Percentiles rank a stretch among this genome's conserved stretches.
These are phyloP conservation scores for Spinacia oleracea DNA, from an alignment of 179 eudicot species.

Conservation along the genomic window DNA sequence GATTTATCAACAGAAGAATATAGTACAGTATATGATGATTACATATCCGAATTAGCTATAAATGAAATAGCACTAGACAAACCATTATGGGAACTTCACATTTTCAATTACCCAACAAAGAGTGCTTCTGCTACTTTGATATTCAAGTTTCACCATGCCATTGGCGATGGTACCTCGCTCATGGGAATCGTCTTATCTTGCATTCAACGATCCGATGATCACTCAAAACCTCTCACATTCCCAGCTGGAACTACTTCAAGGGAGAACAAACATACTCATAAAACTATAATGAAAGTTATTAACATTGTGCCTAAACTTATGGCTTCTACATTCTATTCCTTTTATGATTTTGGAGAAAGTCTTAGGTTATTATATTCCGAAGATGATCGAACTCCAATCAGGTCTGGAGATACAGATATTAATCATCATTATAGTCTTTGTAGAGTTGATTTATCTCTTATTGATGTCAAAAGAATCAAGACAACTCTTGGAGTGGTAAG, in stretches of 20 bases:
- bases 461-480: slow-evolving; percentile 3
- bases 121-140: not conserved
- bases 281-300: too few relatives aligned
- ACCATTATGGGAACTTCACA: slow-evolving; percentile 3
- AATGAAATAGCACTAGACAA: not conserved
- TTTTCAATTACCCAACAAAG: not conserved
- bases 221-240: too few relatives aligned
- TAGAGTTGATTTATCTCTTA: not conserved
- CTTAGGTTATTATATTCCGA: not conserved
- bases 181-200: not conserved
- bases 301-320: not conserved
- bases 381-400: slow-evolving; percentile 4
- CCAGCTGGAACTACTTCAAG: not conserved
- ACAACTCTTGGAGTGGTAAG: not conserved
- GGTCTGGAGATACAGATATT: not conserved
- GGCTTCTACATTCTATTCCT: not conserved
- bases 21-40: not conserved
- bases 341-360: slow-evolving; percentile 6
- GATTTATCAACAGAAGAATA: not conserved
- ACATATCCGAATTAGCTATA: not conserved
- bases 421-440: too few relatives aligned
- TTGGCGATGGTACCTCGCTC: not conserved
- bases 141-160: not conserved
- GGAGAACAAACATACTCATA: not conserved
- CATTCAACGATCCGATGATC: not conserved